Conservation (phyloP, 176 grass and related monocot genomes). For the Eleusine indica region DNA sequence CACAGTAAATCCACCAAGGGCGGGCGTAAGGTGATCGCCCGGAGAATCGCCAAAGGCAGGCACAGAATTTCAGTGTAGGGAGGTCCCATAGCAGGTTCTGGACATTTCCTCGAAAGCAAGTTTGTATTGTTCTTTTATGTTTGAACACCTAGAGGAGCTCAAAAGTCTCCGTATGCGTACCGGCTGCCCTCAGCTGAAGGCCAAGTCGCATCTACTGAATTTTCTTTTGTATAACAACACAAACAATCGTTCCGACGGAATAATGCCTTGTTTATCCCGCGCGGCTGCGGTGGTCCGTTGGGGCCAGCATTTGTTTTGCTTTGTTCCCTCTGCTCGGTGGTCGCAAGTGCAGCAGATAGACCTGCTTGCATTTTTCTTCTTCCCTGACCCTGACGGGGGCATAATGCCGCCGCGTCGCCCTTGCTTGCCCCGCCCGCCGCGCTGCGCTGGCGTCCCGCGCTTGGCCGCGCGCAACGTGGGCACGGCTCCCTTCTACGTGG, state of each 20-base stretch:
- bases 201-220: constrained; percentile 2
- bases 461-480: constrained; percentile 18
- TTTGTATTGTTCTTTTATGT: constrained; percentile 3
- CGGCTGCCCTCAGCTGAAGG: neutral
- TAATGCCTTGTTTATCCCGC: neutral
- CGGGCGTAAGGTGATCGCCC: constrained; percentile 78
- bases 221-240: neutral
- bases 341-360: neutral
- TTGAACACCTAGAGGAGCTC: constrained; percentile 1
- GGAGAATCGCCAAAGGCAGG: constrained; percentile 85
- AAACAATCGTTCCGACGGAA: neutral
- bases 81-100: neutral
- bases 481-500: neutral
- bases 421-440: neutral
- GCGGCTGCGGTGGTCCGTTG: neutral
- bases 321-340: neutral
- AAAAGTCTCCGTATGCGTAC: neutral
- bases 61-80: constrained; percentile 71
- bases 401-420: neutral
- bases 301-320: neutral
- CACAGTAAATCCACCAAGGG: constrained; percentile 78
- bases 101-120: neutral
- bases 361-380: constrained; percentile 11
- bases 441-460: neutral
- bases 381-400: neutral